Evolutionary conservation across 2,329 filamentous ascomycete genomes (phyloP), one percentile per base, ranked within the genome.

Genomic region (Thelonectria blattea): DNA sequence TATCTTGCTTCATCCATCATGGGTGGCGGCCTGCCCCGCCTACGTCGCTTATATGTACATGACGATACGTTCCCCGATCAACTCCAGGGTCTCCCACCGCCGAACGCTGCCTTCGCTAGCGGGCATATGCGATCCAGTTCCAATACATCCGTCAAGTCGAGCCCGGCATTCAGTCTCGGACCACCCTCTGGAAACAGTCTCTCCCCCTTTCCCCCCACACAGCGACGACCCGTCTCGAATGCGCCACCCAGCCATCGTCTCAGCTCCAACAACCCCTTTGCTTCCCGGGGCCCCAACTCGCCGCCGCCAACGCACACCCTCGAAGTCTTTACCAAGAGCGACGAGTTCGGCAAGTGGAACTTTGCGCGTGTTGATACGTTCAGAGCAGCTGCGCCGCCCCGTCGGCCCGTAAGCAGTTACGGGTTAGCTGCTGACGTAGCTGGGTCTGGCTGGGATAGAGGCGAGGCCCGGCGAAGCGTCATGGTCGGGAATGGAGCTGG

Each of bases 1-100:
- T 97, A 97, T 75, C 85, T 98, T 18, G 88, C 92, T 24, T 85
- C 85, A n/a, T 96, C 92, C 0, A 85, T 98, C 32, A 86, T 95
- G 61, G 85, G 87, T 15, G 90, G 89, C 63, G 85, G 87, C 8
- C 83, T 98, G 8, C 92, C 93, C 1, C 85, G 84, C 37, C 82
- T 98, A 9, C 83, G 83, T 37, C 85, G 88, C 20, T 84, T 98
- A 8, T 97, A 96, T 73, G 94, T 97, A 17, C 90, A 92, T 52
- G 93, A 97, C 70, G 86, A 90, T 24, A 83, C 86, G 51, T 97
- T 98, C 73, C 88, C 93, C 2, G 92, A 96, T 67, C 84, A 89
- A 11, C 85, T 97, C 6, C 83, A 93, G 45, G 81, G 81, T 14
- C 81, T 94, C 7, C 89, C 91, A 2, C 90, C 90, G 1, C 90